Base-by-base conservation (phyloP, 768 basidiomycete genomes). In the Sarcodon aspratus region DNA sequence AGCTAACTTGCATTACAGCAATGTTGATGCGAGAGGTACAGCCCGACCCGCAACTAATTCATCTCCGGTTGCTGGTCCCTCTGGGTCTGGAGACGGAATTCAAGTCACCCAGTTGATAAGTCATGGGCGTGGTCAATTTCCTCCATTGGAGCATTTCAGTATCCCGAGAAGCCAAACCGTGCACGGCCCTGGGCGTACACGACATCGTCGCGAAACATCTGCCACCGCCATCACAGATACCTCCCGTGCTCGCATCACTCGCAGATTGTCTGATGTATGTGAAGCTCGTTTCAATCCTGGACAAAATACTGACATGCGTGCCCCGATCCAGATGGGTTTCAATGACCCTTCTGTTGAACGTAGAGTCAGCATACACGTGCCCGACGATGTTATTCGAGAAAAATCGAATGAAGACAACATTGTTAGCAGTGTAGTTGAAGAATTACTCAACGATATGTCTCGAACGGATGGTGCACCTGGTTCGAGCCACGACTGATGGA, bases 191-290 rank as follows among this genome's bases (percentile, higher is more conserved):
- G 50, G 11, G 53, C 57, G 49, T 34, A 47, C 51, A 8, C 54
- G 56, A 11, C 54, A 54, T 37, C 50, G 34, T 9, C 58, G 51
- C 33, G 46, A 47, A 12, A 44, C 54, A 61, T 83, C 43, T 75
- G 80, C 56, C 75, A 69, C 78, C 43, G 78, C 85, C 54, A 71
- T 69, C 49, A 13, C 27, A 9, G 40, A 42, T 15, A 27, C 27
- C 6, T 27, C 17, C 11, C 40, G 40, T 27, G 40, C 40, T 42
- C 40, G 40, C 27, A 27, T 42, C 27, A 27, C 27, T 42, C 75
- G 62, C 55, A 74, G 78, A 55, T 66, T 88, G 12, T 73, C 74
- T 48, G 85, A 83, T 59, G 83, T 86, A 61, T 46, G 79, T 72
- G 9, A 33, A 46, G 49, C 35, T 35, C 42, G 34, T 47, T 44